Conservation (phyloP, 805 yeast genomes). For the Tetrapisispora taiwanensis region DNA sequence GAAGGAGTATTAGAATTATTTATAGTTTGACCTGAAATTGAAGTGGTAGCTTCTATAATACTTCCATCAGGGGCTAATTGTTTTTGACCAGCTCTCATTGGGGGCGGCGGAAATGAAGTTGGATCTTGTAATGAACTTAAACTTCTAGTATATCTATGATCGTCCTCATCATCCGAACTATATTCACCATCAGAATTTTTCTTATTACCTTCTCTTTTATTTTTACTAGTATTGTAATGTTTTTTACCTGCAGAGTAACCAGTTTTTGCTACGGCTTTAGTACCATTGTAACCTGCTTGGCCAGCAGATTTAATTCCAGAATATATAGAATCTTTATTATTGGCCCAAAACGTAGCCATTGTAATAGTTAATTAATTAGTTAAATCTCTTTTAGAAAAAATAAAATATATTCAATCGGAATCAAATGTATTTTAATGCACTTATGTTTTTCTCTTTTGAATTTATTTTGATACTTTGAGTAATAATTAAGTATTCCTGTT, state of each 20-base stretch:
- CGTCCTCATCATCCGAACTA: slow-evolving; percentile 9
- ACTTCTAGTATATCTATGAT: slow-evolving; percentile 1
- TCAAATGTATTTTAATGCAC: too few relatives aligned
- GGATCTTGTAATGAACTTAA: slow-evolving; percentile 11
- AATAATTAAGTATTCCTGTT: too few relatives aligned
- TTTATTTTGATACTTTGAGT: too few relatives aligned
- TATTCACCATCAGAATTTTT: slow-evolving; percentile 2
- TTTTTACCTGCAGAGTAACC: slow-evolving; percentile 34
- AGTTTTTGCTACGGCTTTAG: slow-evolving; percentile 33
- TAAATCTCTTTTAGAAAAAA: neutral
- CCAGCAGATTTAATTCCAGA: slow-evolving; percentile 31
- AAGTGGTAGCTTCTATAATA: slow-evolving; percentile 3
- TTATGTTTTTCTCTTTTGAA: too few relatives aligned
- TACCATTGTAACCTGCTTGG: slow-evolving; percentile 30
- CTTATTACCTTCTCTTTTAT: slow-evolving; percentile 6
- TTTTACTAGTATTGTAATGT: slow-evolving; percentile 19
- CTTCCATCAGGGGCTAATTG: slow-evolving; percentile 13
- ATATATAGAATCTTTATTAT: slow-evolving; percentile 32
- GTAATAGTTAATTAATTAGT: neutral
- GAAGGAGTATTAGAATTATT: neutral
- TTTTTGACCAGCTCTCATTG: slow-evolving; percentile 32
- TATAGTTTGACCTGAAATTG: neutral
- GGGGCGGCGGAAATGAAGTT: slow-evolving; percentile 30
- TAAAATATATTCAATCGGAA: too few relatives aligned
- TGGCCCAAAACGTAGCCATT: slow-evolving; percentile 33